Evolutionary conservation across 1,284 basidiomycete species (phyloP), one percentile per base, ranked within the genome.

Genomic region (Cystobasidium slooffiae): DNA sequence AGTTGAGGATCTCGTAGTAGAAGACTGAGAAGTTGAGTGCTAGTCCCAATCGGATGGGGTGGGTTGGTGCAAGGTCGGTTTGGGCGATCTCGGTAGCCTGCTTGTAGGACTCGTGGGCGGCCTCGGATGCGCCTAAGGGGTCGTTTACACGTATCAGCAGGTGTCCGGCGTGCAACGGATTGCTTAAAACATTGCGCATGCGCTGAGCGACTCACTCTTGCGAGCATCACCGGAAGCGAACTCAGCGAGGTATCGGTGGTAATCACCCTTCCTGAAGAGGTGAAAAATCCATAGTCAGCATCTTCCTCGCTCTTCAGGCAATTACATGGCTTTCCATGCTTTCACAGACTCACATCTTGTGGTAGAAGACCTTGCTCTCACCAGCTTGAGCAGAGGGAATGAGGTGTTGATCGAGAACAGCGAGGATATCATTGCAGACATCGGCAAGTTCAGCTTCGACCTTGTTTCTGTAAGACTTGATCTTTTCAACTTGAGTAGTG

Each of bases 1-100:
- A 93, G 90, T 99, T 99, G 85, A 99, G 90, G 85, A 99, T 98
- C 86, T 99, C 97, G 87, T 98, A 99, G 90, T 99, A 99, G 88
- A 99, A 99, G 75, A 99, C 96, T 77, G 94, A 97, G 89, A 99
- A 99, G 90, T 99, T 99, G 82, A 99, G 88, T 64, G 96, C 97
- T 75, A 99, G 92, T 85, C 96, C 96, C 78, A 99, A 92, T 83
- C 96, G 94, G 85, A 99, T 99, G 80, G 96, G 96, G 87, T 99
- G 97, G 80, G 96, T 99, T 39, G 96, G 97, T 53, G 96, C 94
- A 66, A 99, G 91, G 86, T 99, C 95, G 68, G 92, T 96, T 46
- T 72, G 74, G 79, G 96, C 96, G 83, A 99, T 95, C 80, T 98
- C 95, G 69, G 95, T 97, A 73, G 96, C 96, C 78, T 93, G 92